Evolutionary conservation across 371 early-diverging fungal genomes (phyloP), one percentile per base, ranked within the genome.

Genomic region (Mortierella sp.): DNA sequence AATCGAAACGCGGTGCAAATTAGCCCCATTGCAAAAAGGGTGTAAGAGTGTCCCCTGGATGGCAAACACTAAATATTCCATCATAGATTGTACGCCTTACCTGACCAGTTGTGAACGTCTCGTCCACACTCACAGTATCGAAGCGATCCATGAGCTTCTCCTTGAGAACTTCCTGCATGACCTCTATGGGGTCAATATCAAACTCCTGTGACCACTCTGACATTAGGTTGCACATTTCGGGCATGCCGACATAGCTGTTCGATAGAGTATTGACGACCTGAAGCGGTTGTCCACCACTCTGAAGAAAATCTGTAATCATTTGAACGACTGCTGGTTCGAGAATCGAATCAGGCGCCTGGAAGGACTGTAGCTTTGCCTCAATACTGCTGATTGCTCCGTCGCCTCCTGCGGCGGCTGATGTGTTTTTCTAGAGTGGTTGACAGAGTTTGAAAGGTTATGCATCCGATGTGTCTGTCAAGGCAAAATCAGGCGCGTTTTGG

Each of bases 181-280:
- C 81, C 3, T 70, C 60, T 15, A 80, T 65, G 34, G 79, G 81
- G 55, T 82, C 81, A 12, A 82, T 48, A 31, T 84, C 87, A 24
- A 84, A 82, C 2, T 79, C 80, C n/a, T 67, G 43, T 4, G 78
- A 78, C 57, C 84, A 79, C 34, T 81, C 81, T 15, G 81, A 79
- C 37, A 82, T 80, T 31, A 84, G 79, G 63, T 90, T 89, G 32
- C 86, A 81, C 88, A 92, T 89, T 37, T 89, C 87, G 6, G 90
- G 89, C 34, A 86, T 56, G 15, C 92, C 92, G 49, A 87, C 83
- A 61, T 91, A 92, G 41, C 89, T 88, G 56, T 81, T 83, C 28
- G 84, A 83, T 2, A 92, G 78, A 17, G 83, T 46, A 31, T 81
- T 84, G 51, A 90, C 87, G 17, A 89, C 83, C 53, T 85, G 82